These are phyloP conservation scores for Rosellinia necatrix DNA, from an alignment of 2,329 filamentous ascomycete species.

Conservation along the genomic window DNA sequence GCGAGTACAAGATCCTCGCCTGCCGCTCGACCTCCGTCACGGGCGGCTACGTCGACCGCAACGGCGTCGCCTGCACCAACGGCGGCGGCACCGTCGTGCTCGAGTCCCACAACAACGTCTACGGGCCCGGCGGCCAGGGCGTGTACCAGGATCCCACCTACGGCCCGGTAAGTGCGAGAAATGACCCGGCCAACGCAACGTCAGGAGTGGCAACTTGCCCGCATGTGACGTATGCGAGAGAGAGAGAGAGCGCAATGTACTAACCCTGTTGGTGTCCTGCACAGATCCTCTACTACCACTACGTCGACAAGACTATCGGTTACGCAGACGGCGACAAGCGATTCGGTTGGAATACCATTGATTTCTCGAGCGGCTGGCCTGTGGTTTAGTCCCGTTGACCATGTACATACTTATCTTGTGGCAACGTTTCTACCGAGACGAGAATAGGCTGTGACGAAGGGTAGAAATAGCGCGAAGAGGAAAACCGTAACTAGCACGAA, in stretches of 20 bases:
- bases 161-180: conserved; percentile 38
- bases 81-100: conserved; percentile 65
- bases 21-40: conserved; percentile 58
- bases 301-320: conserved; percentile 43
- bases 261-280: not conserved
- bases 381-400: conserved; percentile 34
- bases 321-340: conserved; percentile 49
- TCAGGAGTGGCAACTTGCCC: not conserved
- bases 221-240: too few species aligned
- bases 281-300: conserved; percentile 53
- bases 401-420: too few species aligned
- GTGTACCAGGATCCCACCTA: conserved; percentile 42
- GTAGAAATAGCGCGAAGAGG: not conserved
- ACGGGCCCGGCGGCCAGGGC: conserved; percentile 67
- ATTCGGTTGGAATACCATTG: conserved; percentile 57
- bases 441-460: too few species aligned
- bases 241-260: not conserved
- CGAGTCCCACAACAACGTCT: conserved; percentile 62
- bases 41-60: conserved; percentile 49
- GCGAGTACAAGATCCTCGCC: conserved; percentile 66
- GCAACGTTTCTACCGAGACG: too few species aligned
- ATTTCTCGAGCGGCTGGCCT: conserved; percentile 56
- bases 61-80: conserved; percentile 32
- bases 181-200: not conserved
- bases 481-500: not conserved